phyloP scores from a whole-genome alignment of 2,329 filamentous ascomycete genomes.

The Ophiostoma ulmi region DNA sequence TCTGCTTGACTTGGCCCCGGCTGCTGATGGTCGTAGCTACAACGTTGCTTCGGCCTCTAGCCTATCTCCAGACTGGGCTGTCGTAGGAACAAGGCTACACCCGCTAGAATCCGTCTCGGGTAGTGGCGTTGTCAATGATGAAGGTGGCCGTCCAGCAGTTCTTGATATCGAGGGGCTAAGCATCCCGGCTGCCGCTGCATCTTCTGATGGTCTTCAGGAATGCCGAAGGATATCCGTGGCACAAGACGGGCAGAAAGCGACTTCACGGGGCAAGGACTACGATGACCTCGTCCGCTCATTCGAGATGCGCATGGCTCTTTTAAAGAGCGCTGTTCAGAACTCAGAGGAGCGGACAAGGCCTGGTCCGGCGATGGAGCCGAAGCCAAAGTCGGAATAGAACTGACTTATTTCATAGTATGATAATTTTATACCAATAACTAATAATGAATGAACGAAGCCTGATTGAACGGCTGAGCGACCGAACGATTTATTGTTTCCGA shows the following conservation, averaged over 20 bases:
- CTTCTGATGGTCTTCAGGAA: background rate
- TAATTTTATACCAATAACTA: no score
- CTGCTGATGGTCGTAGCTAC: constrained; percentile 40
- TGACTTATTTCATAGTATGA: no score
- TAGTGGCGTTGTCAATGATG: constrained; percentile 20
- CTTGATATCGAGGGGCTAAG: constrained; percentile 53
- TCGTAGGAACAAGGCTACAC: constrained; percentile 44
- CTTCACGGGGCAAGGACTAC: constrained; percentile 40
- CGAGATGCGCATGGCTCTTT: constrained; percentile 50
- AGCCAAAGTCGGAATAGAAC: constrained; percentile 28
- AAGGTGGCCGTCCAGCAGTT: constrained; percentile 47
- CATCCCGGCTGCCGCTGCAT: background rate
- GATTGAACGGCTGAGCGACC: no score
- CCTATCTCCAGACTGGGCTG: constrained; percentile 67
- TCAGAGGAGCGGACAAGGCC: constrained; percentile 36
- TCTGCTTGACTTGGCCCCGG: constrained; percentile 50
- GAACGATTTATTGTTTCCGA: no score
- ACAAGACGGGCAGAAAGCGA: background rate
- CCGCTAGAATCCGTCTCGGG: constrained; percentile 36
- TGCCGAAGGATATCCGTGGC: background rate
- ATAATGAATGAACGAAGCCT: no score
- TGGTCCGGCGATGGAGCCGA: background rate
- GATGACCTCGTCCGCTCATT: constrained; percentile 52
- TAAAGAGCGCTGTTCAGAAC: constrained; percentile 52
- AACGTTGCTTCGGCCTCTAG: constrained; percentile 64